These are phyloP conservation scores for Pythium guiyangense DNA, from an alignment of 352 stramenopile species.

Conservation along the genomic window DNA sequence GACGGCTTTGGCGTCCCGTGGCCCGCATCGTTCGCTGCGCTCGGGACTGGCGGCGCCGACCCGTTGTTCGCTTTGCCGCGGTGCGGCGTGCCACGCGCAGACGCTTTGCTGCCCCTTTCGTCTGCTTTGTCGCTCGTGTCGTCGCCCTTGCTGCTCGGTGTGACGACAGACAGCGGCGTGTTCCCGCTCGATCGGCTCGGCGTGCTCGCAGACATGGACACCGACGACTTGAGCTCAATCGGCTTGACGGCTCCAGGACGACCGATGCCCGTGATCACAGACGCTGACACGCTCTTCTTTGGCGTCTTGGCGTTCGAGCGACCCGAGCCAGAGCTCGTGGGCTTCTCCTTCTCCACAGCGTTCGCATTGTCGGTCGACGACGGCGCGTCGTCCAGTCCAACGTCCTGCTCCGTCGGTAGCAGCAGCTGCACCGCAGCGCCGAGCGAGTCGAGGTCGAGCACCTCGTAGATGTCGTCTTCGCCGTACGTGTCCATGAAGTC, in stretches of 20 bases:
- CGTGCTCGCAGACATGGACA: conserved; percentile 29
- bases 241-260: conserved; percentile 69
- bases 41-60: conserved; percentile 10
- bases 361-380: conserved; percentile 16
- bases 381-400: conserved; percentile 54
- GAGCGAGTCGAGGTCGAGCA: conserved; percentile 91
- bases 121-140: conserved; percentile 35
- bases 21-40: conserved; percentile 13
- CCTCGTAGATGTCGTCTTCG: conserved; percentile 95
- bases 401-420: conserved; percentile 64
- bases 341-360: background rate
- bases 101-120: conserved; percentile 37
- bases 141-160: conserved; percentile 45
- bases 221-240: conserved; percentile 77
- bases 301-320: conserved; percentile 48
- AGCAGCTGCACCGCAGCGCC: conserved; percentile 68
- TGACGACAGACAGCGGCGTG: conserved; percentile 17
- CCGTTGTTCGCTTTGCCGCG: conserved; percentile 33
- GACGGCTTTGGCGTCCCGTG: conserved; percentile 4
- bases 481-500: conserved; percentile 92
- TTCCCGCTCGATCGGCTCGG: conserved; percentile 23
- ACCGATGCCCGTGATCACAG: conserved; percentile 66
- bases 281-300: conserved; percentile 56
- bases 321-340: conserved; percentile 8
- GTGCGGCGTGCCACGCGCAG: conserved; percentile 41